phyloP scores from a whole-genome alignment of 148 eudicot species.

The Nepenthes gracilis region DNA sequence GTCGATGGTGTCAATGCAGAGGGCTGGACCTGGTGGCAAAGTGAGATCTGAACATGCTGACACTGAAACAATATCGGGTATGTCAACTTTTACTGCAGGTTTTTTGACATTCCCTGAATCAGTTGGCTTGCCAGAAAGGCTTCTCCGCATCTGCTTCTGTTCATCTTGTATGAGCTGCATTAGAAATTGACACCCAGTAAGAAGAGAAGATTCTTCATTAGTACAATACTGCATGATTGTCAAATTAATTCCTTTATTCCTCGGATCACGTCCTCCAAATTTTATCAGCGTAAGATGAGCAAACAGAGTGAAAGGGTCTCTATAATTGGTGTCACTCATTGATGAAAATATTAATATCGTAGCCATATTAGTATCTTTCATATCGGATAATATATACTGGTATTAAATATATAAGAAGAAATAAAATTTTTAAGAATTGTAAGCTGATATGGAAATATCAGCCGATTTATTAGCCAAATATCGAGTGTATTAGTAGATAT shows the following conservation, averaged over 20 bases:
- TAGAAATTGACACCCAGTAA: conserved; percentile 3
- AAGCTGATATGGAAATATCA: too few species aligned
- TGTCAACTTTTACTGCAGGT: conserved; percentile 43
- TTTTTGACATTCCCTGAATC: conserved; percentile 26
- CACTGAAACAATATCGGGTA: conserved; percentile 65
- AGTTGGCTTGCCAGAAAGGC: conserved; percentile 50
- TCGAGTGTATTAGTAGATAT: too few species aligned
- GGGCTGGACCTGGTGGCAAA: conserved; percentile 87
- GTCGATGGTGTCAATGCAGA: conserved; percentile 60
- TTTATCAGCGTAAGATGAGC: too few species aligned
- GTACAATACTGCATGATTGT: neutral
- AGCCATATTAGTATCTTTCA: too few species aligned
- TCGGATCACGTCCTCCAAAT: too few species aligned
- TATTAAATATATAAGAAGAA: too few species aligned
- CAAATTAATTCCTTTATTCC: neutral
- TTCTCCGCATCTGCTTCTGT: conserved; percentile 28
- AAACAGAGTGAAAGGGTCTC: too few species aligned
- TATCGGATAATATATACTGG: too few species aligned
- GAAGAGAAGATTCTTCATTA: neutral
- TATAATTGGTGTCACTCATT: too few species aligned
- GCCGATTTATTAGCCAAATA: too few species aligned
- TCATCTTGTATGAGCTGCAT: conserved; percentile 55
- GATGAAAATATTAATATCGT: too few species aligned
- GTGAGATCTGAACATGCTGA: conserved; percentile 89
- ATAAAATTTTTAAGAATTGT: too few species aligned